Base-by-base conservation (phyloP, 257 asterid genomes). In the Salvia miltiorrhiza region DNA sequence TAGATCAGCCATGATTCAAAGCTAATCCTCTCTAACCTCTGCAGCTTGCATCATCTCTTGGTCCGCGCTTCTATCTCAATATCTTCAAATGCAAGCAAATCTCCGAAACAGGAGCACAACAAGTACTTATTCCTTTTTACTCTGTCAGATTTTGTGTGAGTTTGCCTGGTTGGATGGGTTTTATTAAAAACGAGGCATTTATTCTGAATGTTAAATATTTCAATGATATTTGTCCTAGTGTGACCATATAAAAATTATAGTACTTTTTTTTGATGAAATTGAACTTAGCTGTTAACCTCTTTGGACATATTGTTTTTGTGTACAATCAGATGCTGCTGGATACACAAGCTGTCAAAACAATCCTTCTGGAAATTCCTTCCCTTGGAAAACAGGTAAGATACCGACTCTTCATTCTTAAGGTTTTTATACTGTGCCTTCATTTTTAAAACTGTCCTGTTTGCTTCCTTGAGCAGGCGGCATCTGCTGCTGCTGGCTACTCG, bases 81-180 rank as follows among this genome's bases (percentile, higher is more conserved):
- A 86, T 92, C 71, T 92, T 90, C 90, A 92, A 86, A 79, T 92
- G 98, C 96, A 92, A 92, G 90, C 98, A 90, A 33, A 90, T 92
- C 81, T 90, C 98, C 52, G 97, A 92, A 81, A 92, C 98, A 43
- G 97, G 98, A 76, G 96, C 98, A 61, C 98, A 92, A 63, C 98
- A 92, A 79, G 97, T 88, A 88, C 30, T 63, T 39, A 47, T 35
- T 58, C 40, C 52, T 55, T 62, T 52, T 63, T 58, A 10, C 39
- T 65, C 32, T 26, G 13, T 43, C 37, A 50, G 12, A 63, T 30
- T 37, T 44, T 45, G 60, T 65, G 12, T 33, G 48, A 17, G 60
- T 74, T 58, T 56, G 13, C 67, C 28, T 57, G 37, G 12, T 65
- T 19, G 21, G 35, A 45, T 40, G 19, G 55, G 24, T 44, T 41